Evolutionary conservation across 176 grass and related monocot genomes (phyloP).

Genomic region (Dendrocalamus sinicus): DNA sequence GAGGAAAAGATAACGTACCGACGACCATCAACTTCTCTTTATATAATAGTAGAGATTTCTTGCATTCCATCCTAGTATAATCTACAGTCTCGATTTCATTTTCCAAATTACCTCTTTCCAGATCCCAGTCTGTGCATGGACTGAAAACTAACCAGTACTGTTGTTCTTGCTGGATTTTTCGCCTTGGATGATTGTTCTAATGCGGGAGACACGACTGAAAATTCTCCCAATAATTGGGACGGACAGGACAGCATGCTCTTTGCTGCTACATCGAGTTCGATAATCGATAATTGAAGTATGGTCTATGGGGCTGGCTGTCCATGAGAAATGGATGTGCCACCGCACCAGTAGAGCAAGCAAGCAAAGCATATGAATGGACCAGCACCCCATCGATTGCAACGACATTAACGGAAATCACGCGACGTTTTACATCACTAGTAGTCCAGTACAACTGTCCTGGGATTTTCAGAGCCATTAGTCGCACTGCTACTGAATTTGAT

Average conservation of each 20-base stretch:
- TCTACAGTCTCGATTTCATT: not conserved
- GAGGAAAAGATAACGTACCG: too few relatives aligned
- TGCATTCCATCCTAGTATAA: not conserved
- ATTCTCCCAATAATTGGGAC: not conserved
- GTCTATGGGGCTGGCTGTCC: not conserved
- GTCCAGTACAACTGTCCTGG: not conserved
- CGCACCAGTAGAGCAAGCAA: not conserved
- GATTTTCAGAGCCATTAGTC: not conserved
- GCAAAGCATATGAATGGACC: not conserved
- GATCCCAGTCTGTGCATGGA: too few relatives aligned
- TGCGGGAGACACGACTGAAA: not conserved
- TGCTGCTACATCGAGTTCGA: not conserved
- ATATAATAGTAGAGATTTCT: too few relatives aligned
- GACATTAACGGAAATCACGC: constrained; percentile 22
- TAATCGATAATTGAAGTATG: not conserved
- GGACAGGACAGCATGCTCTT: not conserved
- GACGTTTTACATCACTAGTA: not conserved
- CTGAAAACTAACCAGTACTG: too few relatives aligned
- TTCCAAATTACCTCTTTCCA: not conserved
- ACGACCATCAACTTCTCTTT: too few relatives aligned
- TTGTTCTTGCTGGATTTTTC: not conserved
- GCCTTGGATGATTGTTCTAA: not conserved
- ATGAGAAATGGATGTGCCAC: constrained; percentile 29
- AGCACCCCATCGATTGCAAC: not conserved
- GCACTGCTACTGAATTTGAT: not conserved